Conservation (phyloP, 495 filamentous ascomycete species). For the Lindgomyces ingoldianus region DNA sequence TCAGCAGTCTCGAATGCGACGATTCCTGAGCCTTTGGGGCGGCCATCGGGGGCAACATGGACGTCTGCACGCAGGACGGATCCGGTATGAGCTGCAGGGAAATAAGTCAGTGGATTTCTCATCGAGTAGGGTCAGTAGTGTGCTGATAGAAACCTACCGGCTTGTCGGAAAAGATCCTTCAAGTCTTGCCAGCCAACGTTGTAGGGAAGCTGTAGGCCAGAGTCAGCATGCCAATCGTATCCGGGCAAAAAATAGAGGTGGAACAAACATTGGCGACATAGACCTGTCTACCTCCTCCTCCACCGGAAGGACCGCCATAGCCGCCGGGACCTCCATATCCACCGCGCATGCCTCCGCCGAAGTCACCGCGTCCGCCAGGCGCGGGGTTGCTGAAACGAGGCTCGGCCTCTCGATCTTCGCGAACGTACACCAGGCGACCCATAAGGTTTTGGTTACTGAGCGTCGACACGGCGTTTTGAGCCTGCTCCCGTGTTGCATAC, state of each 20-base stretch:
- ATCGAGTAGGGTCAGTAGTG: not conserved
- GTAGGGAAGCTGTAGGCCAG: slow-evolving; percentile 77
- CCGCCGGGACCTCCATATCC: slow-evolving; percentile 56
- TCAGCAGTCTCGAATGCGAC: slow-evolving; percentile 94
- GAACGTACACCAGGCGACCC: slow-evolving; percentile 96
- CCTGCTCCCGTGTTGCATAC: slow-evolving; percentile 99
- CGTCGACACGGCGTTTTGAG: slow-evolving; percentile 93
- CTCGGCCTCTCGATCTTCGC: slow-evolving; percentile 96
- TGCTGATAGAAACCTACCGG: slow-evolving; percentile 64
- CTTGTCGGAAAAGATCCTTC: slow-evolving; percentile 98
- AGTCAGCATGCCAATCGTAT: slow-evolving; percentile 41
- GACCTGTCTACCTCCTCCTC: slow-evolving; percentile 70
- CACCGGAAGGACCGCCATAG: slow-evolving; percentile 3
- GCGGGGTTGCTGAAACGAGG: slow-evolving; percentile 78
- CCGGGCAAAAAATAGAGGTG: slow-evolving; percentile 39
- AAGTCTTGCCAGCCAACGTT: slow-evolving; percentile 98
- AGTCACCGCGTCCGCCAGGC: slow-evolving; percentile 49
- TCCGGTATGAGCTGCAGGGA: slow-evolving; percentile 63
- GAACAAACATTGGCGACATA: slow-evolving; percentile 96
- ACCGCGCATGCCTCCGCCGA: slow-evolving; percentile 50
- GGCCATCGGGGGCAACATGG: slow-evolving; percentile 85
- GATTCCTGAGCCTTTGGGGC: slow-evolving; percentile 93
- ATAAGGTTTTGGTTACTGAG: slow-evolving; percentile 99
- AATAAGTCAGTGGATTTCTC: slow-evolving; percentile 18
- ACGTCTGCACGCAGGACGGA: slow-evolving; percentile 94